Base-by-base conservation (phyloP, 108 stramenopile species). In the Discostella stelligeroides region DNA sequence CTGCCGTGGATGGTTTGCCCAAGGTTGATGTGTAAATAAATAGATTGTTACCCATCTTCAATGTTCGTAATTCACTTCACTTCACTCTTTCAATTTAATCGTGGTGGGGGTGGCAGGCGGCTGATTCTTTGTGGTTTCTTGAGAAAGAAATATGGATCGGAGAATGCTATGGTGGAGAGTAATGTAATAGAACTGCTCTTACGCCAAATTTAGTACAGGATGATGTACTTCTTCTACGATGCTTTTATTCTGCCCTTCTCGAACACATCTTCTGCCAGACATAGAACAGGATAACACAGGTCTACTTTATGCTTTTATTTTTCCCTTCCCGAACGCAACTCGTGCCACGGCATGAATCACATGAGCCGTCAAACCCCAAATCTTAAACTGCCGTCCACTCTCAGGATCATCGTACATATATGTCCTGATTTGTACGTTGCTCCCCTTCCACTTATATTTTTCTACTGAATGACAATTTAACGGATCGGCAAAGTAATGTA, bases 1-100 rank as follows among this genome's bases (percentile, higher is more conserved):
- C 85, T 21, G 81, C 92, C 27, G 82, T 94, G 48, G 92, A 94
- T 77, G 90, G 88, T 41, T 79, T 94, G 69, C 87, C 88, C 40
- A 82, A 90, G 79, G 75, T 80, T 60, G 77, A 79, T 55, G 72
- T 73, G 37, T 79, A 75, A 75, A 73, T 40, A 43, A 51, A 18
- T 15, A 9, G n/a, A n/a, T n/a, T n/a, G n/a, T n/a, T 34, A 34
- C 6, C 34, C 6, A 34, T 34, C 34, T 34, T 34, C 34, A 34
- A 34, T 5, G 6, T 34, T n/a, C n/a, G n/a, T n/a, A n/a, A n/a
- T n/a, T n/a, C n/a, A 34, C 6, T 34, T 34, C 34, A 34, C 34
- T n/a, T n/a, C n/a, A n/a, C n/a, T n/a, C n/a, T n/a, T n/a, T n/a
- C n/a, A n/a, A n/a, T n/a, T n/a, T n/a, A n/a, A n/a, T n/a, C n/a